These are phyloP conservation scores for Paraphaeosphaeria sporulosa DNA, from an alignment of 2,329 filamentous ascomycete genomes.

Conservation along the genomic window DNA sequence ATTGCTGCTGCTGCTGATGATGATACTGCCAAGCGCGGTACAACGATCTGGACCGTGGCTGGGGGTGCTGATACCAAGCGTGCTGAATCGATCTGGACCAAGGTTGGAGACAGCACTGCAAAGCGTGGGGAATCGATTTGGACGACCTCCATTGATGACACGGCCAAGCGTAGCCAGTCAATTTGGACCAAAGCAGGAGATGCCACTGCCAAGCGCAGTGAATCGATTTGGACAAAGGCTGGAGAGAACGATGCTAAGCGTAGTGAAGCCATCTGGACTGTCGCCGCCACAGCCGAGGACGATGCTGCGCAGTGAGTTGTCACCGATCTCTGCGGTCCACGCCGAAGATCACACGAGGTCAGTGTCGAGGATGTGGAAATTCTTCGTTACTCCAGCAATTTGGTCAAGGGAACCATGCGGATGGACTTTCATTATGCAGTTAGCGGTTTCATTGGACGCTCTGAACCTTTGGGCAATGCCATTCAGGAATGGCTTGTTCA, in stretches of 20 bases:
- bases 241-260: background rate
- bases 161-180: background rate
- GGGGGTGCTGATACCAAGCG: too few relatives aligned
- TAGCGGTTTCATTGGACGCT: background rate
- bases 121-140: constrained; percentile 1
- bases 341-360: background rate
- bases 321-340: background rate
- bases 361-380: background rate
- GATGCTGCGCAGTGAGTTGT: background rate
- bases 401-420: background rate
- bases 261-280: background rate
- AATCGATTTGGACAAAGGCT: background rate
- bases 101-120: background rate
- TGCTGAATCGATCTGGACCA: too few relatives aligned
- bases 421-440: background rate
- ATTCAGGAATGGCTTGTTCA: background rate
- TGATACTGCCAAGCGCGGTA: too few relatives aligned
- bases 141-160: background rate
- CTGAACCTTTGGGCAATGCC: background rate
- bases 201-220: background rate
- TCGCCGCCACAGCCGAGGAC: background rate
- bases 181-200: background rate
- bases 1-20: too few relatives aligned
- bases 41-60: too few relatives aligned
- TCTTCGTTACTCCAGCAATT: background rate